Base-by-base conservation (phyloP, 129 eudicot species). In the Logfia minima region DNA sequence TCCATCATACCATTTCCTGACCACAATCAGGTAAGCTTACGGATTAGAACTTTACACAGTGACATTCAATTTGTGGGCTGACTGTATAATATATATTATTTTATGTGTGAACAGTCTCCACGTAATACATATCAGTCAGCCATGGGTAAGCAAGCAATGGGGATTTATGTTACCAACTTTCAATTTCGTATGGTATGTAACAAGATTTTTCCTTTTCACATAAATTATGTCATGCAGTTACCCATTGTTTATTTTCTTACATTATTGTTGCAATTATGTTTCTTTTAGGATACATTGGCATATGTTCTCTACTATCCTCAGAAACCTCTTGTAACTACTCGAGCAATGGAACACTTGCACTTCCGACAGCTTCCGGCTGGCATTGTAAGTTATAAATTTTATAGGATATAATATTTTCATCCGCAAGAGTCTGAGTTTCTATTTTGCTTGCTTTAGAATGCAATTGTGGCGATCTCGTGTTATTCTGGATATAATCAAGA, bases 101-200 rank as follows among this genome's bases (percentile, higher is more conserved):
- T 72, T 31, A 10, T 64, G 55, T 76, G 65, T 69, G 5, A 19
- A 34, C 89, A 93, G 98, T 93, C 98, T 71, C 98, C 98, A 56
- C 98, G 98, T 89, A 93, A 93, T 73, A 93, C 98, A 0, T 93
- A 93, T 80, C 98, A 93, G 62, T 93, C 98, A 51, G 98, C 97
- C 71, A 93, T 93, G 97, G 97, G 98, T 56, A 94, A 94, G 84
- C 98, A 94, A 83, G 98, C 98, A 26, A 94, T 94, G 98, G 98
- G 98, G 56, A 89, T 94, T 19, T 94, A 94, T 48, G 97, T 86
- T 78, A 94, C 98, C 67, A 94, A 94, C 82, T 93, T 88, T 80
- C 98, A 93, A 76, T 91, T 86, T 9, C 91, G 96, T 31, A 93
- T 93, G 98, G 97, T 89, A 88, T 18, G 82, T 29, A 35, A 18